Evolutionary conservation across 73 alveolate genomes (phyloP).

Genomic region (Paraurostyla sp.): DNA sequence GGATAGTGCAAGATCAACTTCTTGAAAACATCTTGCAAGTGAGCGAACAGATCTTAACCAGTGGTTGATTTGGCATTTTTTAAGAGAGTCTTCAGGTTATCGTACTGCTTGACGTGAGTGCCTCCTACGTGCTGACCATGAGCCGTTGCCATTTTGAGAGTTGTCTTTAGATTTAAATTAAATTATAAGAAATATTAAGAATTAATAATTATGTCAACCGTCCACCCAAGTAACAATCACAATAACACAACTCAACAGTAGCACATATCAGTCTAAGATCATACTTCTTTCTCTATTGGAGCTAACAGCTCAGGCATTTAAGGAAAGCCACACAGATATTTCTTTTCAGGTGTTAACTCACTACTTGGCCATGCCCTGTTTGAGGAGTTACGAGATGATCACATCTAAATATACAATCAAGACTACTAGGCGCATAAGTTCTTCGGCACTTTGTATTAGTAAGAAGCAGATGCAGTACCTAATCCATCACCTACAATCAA

Average conservation of each 20-base stretch:
- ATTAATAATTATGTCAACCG: too few species aligned
- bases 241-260: too few species aligned
- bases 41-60: constrained; percentile 65
- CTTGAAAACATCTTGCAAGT: constrained; percentile 56
- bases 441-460: constrained; percentile 52
- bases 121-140: not conserved
- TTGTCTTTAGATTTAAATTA: not conserved
- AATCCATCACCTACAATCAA: constrained; percentile 54
- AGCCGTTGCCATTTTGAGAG: constrained; percentile 37
- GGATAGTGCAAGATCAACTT: constrained; percentile 68
- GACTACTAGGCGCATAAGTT: not conserved
- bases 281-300: not conserved
- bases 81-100: constrained; percentile 65
- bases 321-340: constrained; percentile 18
- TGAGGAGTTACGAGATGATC: constrained; percentile 70
- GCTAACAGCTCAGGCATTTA: not conserved
- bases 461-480: constrained; percentile 43
- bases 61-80: constrained; percentile 49
- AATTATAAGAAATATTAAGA: too few species aligned
- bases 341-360: constrained; percentile 52
- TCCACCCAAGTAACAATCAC: too few species aligned
- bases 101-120: constrained; percentile 57
- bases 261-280: not conserved
- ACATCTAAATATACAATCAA: constrained; percentile 44
- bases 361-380: constrained; percentile 53